Base-by-base conservation (phyloP, 2,329 filamentous ascomycete species). In the Hymenoscyphus fructigenus region DNA sequence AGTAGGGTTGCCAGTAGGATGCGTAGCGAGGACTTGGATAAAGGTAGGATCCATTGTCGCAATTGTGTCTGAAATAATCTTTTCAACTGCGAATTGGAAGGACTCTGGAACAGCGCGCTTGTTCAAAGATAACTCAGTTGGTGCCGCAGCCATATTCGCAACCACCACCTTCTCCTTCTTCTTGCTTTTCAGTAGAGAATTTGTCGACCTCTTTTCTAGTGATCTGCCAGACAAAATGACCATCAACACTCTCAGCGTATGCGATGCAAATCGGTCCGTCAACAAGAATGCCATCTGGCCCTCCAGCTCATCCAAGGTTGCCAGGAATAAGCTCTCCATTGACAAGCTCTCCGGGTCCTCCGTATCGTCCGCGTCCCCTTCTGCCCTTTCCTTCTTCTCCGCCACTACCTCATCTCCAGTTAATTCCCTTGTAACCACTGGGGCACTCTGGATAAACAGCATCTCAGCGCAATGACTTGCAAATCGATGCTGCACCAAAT, bases 391-490 rank as follows among this genome's bases (percentile, higher is more conserved):
- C 28, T 81, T 80, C 23, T 76, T 77, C 2, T 75, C 75, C 23
- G 72, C 70, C 10, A 38, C 28, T 23, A 20, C 20, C 17, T 76
- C 76, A 10, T 81, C 79, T 75, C 83, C 76, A 5, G 79, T 77
- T 17, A 91, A 78, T 77, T 97, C 93, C 67, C 89, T 82, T 15
- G 90, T 90, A 44, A 97, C 91, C 12, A 90, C 80, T 0, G 91
- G 89, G 0, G 93, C 93, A 1, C 91, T 90, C 69, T 91, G 87
- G 59, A 93, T 82, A 77, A 99, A 98, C 36, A 99, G 84, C 29
- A 92, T 92, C 79, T 99, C 95, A 76, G 93, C 97, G 79, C 94
- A 98, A 80, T 99, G 95, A 66, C 93, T 96, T 5, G 95, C 95
- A 74, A 99, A 99, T 20, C 95, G 90, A 79, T 99, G 95, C 76